Percentiles rank a stretch among this genome's conserved stretches.
Evolutionary conservation across 371 early-diverging fungal genomes (phyloP).

Genomic region (Saksenaea oblongispora): DNA sequence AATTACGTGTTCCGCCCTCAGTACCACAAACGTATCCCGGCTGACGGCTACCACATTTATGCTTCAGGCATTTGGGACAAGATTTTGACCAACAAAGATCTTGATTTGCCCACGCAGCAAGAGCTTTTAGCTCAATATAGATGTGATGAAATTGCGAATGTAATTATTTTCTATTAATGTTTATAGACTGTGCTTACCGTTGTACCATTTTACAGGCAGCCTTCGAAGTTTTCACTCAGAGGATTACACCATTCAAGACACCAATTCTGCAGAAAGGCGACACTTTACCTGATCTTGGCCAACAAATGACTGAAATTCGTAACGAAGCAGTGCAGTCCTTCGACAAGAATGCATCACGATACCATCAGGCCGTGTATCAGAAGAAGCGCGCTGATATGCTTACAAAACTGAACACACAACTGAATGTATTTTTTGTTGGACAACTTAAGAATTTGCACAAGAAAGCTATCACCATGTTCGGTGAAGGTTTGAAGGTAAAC

Average conservation of each 20-base stretch:
- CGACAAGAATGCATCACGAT: slow-evolving; percentile 90
- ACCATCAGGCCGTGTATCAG: slow-evolving; percentile 86
- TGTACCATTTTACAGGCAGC: slow-evolving; percentile 46
- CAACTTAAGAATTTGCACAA: slow-evolving; percentile 88
- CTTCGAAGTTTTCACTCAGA: slow-evolving; percentile 67
- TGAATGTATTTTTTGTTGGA: slow-evolving; percentile 78
- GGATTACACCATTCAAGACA: slow-evolving; percentile 60
- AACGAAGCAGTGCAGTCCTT: slow-evolving; percentile 68
- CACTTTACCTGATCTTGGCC: slow-evolving; percentile 78
- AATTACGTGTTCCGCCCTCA: slow-evolving; percentile 85
- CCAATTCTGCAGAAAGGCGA: slow-evolving; percentile 75
- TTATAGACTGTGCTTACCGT: not conserved
- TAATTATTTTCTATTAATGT: slow-evolving; percentile 12
- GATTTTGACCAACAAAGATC: slow-evolving; percentile 90
- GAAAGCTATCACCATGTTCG: slow-evolving; percentile 66
- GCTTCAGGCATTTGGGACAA: slow-evolving; percentile 93
- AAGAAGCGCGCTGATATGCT: slow-evolving; percentile 84
- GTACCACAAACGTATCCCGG: slow-evolving; percentile 93
- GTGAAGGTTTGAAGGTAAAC: slow-evolving; percentile 31
- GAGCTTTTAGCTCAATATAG: slow-evolving; percentile 96
- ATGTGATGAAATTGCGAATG: slow-evolving; percentile 95
- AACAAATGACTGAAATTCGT: slow-evolving; percentile 61
- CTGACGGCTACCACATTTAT: slow-evolving; percentile 92
- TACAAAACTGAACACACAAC: slow-evolving; percentile 71
- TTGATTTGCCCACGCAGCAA: slow-evolving; percentile 98